These are phyloP conservation scores for Amaranthus hypochondriacus DNA, from an alignment of 148 eudicot genomes.

Conservation along the genomic window DNA sequence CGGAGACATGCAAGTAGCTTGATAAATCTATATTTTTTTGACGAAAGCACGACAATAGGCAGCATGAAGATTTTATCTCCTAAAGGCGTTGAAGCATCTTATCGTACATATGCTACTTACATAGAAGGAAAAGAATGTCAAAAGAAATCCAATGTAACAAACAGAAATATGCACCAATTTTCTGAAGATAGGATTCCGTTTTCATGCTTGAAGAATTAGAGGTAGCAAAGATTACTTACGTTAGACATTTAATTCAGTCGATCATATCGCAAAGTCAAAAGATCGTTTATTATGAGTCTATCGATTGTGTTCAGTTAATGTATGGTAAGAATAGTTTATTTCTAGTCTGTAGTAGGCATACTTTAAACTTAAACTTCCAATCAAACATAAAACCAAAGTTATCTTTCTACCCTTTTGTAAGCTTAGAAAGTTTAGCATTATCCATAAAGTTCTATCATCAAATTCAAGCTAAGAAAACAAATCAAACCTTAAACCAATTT, in stretches of 20 bases:
- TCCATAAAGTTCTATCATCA: neutral
- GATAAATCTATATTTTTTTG: neutral
- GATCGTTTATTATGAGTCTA: neutral
- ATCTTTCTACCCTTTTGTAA: too few relatives aligned
- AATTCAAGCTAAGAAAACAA: neutral
- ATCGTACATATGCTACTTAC: neutral
- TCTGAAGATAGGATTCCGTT: neutral
- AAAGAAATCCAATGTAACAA: neutral
- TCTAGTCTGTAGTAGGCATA: too few relatives aligned
- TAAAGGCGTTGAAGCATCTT: neutral
- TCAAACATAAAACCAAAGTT: too few relatives aligned
- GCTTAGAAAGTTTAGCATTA: too few relatives aligned
- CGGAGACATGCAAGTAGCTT: constrained; percentile 1
- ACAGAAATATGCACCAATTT: neutral
- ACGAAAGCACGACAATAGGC: neutral
- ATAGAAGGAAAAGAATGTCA: neutral
- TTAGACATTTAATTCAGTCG: neutral
- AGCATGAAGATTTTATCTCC: neutral
- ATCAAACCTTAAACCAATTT: too few relatives aligned
- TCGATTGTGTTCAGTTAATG: too few relatives aligned
- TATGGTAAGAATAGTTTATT: too few relatives aligned
- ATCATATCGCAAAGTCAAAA: neutral
- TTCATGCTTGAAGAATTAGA: neutral
- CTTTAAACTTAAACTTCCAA: too few relatives aligned
- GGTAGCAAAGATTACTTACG: neutral